These are phyloP conservation scores for Buddleja alternifolia DNA, from an alignment of 257 asterid species.

Conservation along the genomic window DNA sequence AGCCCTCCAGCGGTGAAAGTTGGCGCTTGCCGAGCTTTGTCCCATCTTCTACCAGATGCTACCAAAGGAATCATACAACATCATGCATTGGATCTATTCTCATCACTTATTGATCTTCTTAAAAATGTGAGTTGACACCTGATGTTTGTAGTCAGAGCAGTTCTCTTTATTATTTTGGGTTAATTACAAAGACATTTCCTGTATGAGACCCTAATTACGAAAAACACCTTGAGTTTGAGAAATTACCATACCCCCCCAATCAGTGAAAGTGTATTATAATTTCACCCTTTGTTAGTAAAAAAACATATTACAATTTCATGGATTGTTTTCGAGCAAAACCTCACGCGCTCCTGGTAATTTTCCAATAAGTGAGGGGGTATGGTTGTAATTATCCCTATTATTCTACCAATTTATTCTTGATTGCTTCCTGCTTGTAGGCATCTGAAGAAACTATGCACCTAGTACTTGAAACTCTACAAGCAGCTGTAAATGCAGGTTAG, in stretches of 20 bases:
- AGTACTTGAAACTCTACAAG: slow-evolving; percentile 90
- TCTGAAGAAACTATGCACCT: slow-evolving; percentile 98
- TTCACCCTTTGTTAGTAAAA: too few species aligned
- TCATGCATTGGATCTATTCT: slow-evolving; percentile 65
- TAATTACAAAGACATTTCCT: too few species aligned
- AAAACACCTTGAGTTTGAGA: too few species aligned
- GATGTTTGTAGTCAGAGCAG: slow-evolving; percentile 12
- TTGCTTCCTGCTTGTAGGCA: slow-evolving; percentile 62
- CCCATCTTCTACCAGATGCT: slow-evolving; percentile 82
- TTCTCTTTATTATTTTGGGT: slow-evolving; percentile 25
- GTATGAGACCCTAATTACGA: too few species aligned
- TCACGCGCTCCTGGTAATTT: too few species aligned
- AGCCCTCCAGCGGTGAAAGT: slow-evolving; percentile 95
- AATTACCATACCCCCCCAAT: too few species aligned
- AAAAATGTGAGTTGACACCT: slow-evolving; percentile 59
- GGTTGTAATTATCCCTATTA: too few species aligned
- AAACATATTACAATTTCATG: too few species aligned
- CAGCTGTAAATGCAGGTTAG: slow-evolving; percentile 88
- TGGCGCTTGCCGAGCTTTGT: slow-evolving; percentile 94
- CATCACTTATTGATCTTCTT: slow-evolving; percentile 87
- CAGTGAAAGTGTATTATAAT: too few species aligned
- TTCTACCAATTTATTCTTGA: not conserved
- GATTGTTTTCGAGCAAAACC: too few species aligned
- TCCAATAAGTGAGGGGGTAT: too few species aligned
- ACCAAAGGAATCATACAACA: slow-evolving; percentile 63